Evolutionary conservation across 805 yeast species (phyloP).

Genomic region (Phaffomyces antillensis): DNA sequence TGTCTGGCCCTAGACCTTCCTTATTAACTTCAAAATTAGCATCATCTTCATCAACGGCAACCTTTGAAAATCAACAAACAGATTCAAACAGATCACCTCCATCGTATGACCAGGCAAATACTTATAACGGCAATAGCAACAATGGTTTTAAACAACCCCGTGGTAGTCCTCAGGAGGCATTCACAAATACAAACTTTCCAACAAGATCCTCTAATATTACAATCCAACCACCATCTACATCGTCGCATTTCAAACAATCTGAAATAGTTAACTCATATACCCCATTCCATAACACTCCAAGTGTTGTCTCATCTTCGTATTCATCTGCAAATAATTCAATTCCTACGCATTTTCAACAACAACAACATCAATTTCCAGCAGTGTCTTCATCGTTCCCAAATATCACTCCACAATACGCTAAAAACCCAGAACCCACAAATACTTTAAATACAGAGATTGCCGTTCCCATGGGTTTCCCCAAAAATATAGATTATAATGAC

Average conservation of each 20-base stretch:
- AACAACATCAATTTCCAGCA: constrained; percentile 5
- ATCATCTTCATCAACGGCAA: constrained; percentile 10
- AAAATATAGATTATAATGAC: constrained; percentile 7
- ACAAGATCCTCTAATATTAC: constrained; percentile 19
- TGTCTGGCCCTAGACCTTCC: constrained; percentile 17
- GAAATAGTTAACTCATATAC: constrained; percentile 22
- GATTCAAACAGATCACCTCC: constrained; percentile 5
- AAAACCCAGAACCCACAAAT: background rate
- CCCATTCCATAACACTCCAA: constrained; percentile 41
- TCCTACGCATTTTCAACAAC: constrained; percentile 14
- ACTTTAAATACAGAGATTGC: constrained; percentile 8
- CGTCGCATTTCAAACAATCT: constrained; percentile 23
- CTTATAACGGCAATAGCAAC: no score
- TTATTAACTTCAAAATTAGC: constrained; percentile 28
- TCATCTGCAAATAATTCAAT: constrained; percentile 27
- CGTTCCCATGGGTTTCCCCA: constrained; percentile 12
- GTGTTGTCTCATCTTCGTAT: constrained; percentile 40
- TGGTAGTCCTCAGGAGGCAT: constrained; percentile 3
- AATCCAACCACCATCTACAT: constrained; percentile 22
- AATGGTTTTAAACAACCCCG: no score
- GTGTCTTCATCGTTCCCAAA: constrained; percentile 13
- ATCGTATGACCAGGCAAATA: constrained; percentile 2
- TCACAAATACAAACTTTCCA: constrained; percentile 1
- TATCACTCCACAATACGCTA: background rate
- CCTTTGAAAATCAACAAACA: constrained; percentile 6